Conservation (phyloP, 805 yeast genomes). For the Saccharomycopsis capsularis region DNA sequence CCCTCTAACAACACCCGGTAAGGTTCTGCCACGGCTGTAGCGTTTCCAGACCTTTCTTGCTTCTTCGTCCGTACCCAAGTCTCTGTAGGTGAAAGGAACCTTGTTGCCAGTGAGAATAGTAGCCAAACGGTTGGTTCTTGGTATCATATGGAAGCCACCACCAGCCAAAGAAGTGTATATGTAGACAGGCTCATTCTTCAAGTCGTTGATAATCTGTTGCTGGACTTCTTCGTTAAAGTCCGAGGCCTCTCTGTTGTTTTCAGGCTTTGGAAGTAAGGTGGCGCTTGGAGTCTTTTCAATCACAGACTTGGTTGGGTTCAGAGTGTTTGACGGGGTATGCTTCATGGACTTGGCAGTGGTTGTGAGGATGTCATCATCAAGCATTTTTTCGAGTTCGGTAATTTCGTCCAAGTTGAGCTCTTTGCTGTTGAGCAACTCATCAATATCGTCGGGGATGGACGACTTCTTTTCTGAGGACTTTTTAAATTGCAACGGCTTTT, state of each 20-base stretch:
- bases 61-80: slow-evolving; percentile 79
- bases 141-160: slow-evolving; percentile 69
- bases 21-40: slow-evolving; percentile 57
- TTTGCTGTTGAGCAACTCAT: slow-evolving; percentile 9
- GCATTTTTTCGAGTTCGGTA: slow-evolving; percentile 18
- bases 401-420: slow-evolving; percentile 18
- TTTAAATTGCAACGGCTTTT: slow-evolving; percentile 6
- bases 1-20: slow-evolving; percentile 83
- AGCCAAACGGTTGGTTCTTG: slow-evolving; percentile 67
- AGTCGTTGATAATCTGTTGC: slow-evolving; percentile 22
- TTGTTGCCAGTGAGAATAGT: slow-evolving; percentile 72
- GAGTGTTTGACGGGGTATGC: not conserved
- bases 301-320: not conserved
- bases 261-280: slow-evolving; percentile 17
- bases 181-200: slow-evolving; percentile 56
- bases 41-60: slow-evolving; percentile 83
- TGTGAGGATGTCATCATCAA: slow-evolving; percentile 19
- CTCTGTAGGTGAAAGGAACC: slow-evolving; percentile 60
- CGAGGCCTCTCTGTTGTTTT: slow-evolving; percentile 7
- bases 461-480: not conserved
- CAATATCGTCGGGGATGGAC: slow-evolving; percentile 10
- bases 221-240: slow-evolving; percentile 19
- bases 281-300: slow-evolving; percentile 18
- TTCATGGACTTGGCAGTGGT: slow-evolving; percentile 8
- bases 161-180: slow-evolving; percentile 84